phyloP scores from a whole-genome alignment of 805 yeast genomes.

The Ascoidea asiatica region DNA sequence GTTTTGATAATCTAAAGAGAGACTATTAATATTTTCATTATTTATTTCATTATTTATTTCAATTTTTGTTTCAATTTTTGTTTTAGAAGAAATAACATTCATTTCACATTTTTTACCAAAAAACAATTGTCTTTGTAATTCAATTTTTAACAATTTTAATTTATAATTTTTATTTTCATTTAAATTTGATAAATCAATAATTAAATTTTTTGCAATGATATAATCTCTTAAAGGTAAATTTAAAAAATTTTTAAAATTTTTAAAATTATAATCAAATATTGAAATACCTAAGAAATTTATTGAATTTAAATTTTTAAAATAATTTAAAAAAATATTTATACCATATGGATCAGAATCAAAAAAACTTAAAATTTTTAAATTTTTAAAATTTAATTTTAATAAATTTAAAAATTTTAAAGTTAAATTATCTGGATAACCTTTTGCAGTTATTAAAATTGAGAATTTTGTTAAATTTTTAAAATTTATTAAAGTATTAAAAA shows the following conservation, averaged over 20 bases:
- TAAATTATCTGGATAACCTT: conserved; percentile 55
- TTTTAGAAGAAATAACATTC: conserved; percentile 21
- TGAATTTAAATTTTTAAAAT: conserved; percentile 10
- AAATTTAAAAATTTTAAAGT: conserved; percentile 30
- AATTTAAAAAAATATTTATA: conserved; percentile 37
- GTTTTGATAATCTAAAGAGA: too few relatives aligned
- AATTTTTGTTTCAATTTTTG: too few relatives aligned
- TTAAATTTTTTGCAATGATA: conserved; percentile 13
- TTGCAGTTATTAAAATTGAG: conserved; percentile 40
- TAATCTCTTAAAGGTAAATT: conserved; percentile 17
- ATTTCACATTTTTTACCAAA: conserved; percentile 49
- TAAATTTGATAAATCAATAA: conserved; percentile 8
- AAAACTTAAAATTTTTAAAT: conserved; percentile 25
- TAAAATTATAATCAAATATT: conserved; percentile 10
- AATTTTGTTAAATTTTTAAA: conserved; percentile 3
- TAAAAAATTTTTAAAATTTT: conserved; percentile 6
- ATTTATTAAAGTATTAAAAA: neutral
- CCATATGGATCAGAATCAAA: conserved; percentile 65
- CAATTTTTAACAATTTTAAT: conserved; percentile 19
- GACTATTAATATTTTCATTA: too few relatives aligned
- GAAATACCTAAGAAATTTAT: conserved; percentile 11
- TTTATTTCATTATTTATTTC: too few relatives aligned
- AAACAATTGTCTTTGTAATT: conserved; percentile 43
- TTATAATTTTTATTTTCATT: neutral
- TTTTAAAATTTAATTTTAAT: conserved; percentile 11